Evolutionary conservation across 129 eudicot species (phyloP).

Genomic region (Dittrichia graveolens): DNA sequence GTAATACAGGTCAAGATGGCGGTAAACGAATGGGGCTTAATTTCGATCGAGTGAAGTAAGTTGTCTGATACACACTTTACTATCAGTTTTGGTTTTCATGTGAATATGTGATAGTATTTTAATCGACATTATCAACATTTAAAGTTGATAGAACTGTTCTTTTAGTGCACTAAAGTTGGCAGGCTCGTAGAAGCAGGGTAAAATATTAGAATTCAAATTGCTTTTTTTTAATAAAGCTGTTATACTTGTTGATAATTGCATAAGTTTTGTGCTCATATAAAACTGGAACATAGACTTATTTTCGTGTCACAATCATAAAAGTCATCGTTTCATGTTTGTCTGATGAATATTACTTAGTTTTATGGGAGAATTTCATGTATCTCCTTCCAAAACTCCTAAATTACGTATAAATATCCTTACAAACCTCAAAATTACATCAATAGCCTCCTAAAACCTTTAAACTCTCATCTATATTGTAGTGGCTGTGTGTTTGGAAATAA

Average conservation of each 20-base stretch:
- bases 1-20: slow-evolving; percentile 79
- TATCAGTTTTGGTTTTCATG: background rate
- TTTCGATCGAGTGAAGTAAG: slow-evolving; percentile 95
- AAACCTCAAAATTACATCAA: too few species aligned
- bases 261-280: background rate
- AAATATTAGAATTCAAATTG: background rate
- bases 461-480: too few species aligned
- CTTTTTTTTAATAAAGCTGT: too few species aligned
- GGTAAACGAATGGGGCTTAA: slow-evolving; percentile 92
- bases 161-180: slow-evolving; percentile 1
- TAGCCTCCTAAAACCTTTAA: too few species aligned
- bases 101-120: background rate
- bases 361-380: background rate
- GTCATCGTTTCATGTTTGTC: background rate
- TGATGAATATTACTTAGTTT: background rate
- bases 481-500: too few species aligned
- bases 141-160: background rate
- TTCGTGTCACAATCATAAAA: background rate
- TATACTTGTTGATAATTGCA: background rate
- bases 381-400: too few species aligned
- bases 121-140: background rate
- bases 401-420: too few species aligned
- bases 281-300: background rate
- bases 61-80: slow-evolving; percentile 17
- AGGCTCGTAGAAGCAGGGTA: background rate